Percentiles rank a stretch among this genome's conserved stretches.
These are phyloP conservation scores for Schizosaccharomyces cryophilus DNA, from an alignment of 805 yeast genomes.

Conservation along the genomic window DNA sequence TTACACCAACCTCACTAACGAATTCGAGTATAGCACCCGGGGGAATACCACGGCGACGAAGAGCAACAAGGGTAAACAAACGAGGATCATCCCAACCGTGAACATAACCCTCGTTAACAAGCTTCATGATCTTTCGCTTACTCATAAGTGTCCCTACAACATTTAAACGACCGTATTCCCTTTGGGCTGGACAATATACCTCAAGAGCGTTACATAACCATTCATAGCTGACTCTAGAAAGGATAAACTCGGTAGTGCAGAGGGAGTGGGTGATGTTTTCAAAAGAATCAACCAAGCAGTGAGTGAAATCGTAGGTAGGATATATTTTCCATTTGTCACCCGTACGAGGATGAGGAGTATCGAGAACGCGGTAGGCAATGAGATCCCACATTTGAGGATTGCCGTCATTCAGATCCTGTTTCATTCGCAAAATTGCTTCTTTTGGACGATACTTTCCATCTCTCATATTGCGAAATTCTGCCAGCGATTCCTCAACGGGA, in stretches of 20 bases:
- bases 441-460: slow-evolving; percentile 76
- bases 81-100: slow-evolving; percentile 98
- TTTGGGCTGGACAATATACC: slow-evolving; percentile 93
- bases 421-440: slow-evolving; percentile 88
- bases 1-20: slow-evolving; percentile 87
- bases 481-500: slow-evolving; percentile 47
- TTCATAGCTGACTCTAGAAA: slow-evolving; percentile 86
- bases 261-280: slow-evolving; percentile 89
- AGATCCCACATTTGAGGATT: slow-evolving; percentile 99
- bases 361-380: slow-evolving; percentile 82
- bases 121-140: slow-evolving; percentile 82
- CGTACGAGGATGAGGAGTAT: slow-evolving; percentile 86
- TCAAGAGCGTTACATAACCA: slow-evolving; percentile 93
- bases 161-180: slow-evolving; percentile 92
- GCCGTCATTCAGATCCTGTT: slow-evolving; percentile 70
- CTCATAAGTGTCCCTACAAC: slow-evolving; percentile 84
- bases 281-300: slow-evolving; percentile 92
- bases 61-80: slow-evolving; percentile 68
- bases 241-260: slow-evolving; percentile 84
- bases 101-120: slow-evolving; percentile 58
- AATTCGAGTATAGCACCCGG: slow-evolving; percentile 91
- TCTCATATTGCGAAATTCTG: slow-evolving; percentile 71
- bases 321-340: slow-evolving; percentile 94
- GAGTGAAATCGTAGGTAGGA: slow-evolving; percentile 97
- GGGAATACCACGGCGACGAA: slow-evolving; percentile 93